These are phyloP conservation scores for Penicillium canescens DNA, from an alignment of 495 filamentous ascomycete species.

Conservation along the genomic window DNA sequence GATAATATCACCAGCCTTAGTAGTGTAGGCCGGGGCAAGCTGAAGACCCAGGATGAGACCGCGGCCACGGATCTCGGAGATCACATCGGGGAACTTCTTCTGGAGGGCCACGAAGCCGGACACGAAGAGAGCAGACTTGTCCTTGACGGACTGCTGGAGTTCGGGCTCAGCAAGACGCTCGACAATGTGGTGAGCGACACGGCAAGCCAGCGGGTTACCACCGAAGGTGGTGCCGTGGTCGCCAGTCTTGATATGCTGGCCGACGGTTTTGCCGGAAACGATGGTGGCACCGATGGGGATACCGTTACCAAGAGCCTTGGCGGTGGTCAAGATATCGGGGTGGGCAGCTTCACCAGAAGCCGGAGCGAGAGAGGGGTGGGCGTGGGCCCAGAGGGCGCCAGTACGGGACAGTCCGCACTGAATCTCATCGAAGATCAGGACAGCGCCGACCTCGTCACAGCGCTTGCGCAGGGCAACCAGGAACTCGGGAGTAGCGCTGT, in stretches of 20 bases:
- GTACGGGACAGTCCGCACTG: slow-evolving; percentile 90
- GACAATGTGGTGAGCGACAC: slow-evolving; percentile 82
- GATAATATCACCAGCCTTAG: slow-evolving; percentile 60
- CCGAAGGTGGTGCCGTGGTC: slow-evolving; percentile 98
- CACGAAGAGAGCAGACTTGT: slow-evolving; percentile 65
- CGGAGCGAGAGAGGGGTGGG: slow-evolving; percentile 54
- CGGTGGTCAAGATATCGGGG: slow-evolving; percentile 90
- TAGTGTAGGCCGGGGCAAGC: slow-evolving; percentile 65
- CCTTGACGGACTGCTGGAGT: slow-evolving; percentile 63
- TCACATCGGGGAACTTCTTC: slow-evolving; percentile 66
- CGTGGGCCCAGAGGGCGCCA: slow-evolving; percentile 87
- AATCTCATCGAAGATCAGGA: slow-evolving; percentile 95
- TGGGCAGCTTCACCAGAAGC: slow-evolving; percentile 64
- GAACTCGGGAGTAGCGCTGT: slow-evolving; percentile 79
- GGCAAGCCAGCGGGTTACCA: slow-evolving; percentile 85
- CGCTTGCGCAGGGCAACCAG: slow-evolving; percentile 72
- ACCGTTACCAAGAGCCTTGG: slow-evolving; percentile 95
- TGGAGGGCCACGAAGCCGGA: slow-evolving; percentile 62
- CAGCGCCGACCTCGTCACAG: slow-evolving; percentile 83
- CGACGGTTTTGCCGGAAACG: slow-evolving; percentile 69
- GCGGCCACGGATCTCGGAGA: slow-evolving; percentile 76
- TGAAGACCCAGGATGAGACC: slow-evolving; percentile 88
- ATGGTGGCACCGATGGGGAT: slow-evolving; percentile 93
- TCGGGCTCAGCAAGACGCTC: slow-evolving; percentile 63
- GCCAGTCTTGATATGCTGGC: slow-evolving; percentile 80